Percentiles rank a stretch among this genome's conserved stretches.
phyloP scores from a whole-genome alignment of 495 filamentous ascomycete genomes.

The Neurospora sp. region DNA sequence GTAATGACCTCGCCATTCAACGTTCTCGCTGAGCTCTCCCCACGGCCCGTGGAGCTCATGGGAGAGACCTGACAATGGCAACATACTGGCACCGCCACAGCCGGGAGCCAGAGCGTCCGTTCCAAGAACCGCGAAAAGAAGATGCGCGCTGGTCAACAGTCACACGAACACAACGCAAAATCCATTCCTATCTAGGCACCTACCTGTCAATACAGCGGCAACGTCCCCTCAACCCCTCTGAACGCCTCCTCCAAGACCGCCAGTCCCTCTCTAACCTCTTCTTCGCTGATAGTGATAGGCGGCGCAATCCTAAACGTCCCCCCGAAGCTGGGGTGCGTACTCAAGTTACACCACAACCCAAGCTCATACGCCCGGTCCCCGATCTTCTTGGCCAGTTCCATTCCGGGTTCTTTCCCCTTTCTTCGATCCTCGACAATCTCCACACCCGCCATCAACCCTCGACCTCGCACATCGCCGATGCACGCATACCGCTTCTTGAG shows the following conservation, averaged over 20 bases:
- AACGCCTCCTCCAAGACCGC: slow-evolving; percentile 39
- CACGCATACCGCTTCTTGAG: slow-evolving; percentile 39
- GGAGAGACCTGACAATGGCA: too few species aligned
- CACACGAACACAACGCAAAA: neutral
- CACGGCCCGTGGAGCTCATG: too few species aligned
- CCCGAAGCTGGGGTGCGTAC: slow-evolving; percentile 39
- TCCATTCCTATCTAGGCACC: neutral
- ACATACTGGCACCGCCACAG: too few species aligned
- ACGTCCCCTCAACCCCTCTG: slow-evolving; percentile 7
- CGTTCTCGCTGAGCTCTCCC: too few species aligned
- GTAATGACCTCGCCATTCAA: neutral
- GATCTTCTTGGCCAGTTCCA: slow-evolving; percentile 37
- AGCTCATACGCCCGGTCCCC: slow-evolving; percentile 33
- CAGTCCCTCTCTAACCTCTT: slow-evolving; percentile 40
- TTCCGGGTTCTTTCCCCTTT: slow-evolving; percentile 29
- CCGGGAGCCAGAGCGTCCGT: too few species aligned
- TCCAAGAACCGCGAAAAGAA: neutral
- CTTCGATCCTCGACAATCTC: slow-evolving; percentile 39
- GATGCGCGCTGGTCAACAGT: too few species aligned
- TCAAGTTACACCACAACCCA: slow-evolving; percentile 44
- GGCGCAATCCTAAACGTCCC: slow-evolving; percentile 49
- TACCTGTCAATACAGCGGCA: slow-evolving; percentile 7
- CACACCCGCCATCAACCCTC: slow-evolving; percentile 42
- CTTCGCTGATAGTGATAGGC: slow-evolving; percentile 41
- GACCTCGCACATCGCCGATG: slow-evolving; percentile 46